A percentile compares a stretch with the other conserved stretches of the same genome.
These are phyloP conservation scores for Zygosaccharomyces sapae DNA, from an alignment of 1,139 yeast genomes.

Conservation along the genomic window DNA sequence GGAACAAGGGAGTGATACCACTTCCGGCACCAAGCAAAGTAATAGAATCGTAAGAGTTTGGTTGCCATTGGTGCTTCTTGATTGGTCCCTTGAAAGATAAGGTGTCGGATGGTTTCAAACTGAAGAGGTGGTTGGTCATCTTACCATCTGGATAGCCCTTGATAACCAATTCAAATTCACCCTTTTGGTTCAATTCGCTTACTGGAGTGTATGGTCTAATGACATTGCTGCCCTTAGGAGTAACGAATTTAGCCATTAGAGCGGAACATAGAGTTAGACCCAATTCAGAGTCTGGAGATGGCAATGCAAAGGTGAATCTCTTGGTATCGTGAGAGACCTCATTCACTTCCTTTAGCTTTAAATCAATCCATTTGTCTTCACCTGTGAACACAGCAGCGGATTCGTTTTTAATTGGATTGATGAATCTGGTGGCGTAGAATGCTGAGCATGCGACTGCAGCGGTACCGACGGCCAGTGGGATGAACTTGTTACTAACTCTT, in stretches of 20 bases:
- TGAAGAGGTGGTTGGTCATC: slow-evolving; percentile 71
- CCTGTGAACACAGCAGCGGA: slow-evolving; percentile 58
- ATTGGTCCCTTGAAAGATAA: slow-evolving; percentile 93
- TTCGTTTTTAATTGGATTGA: slow-evolving; percentile 40
- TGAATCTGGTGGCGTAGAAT: slow-evolving; percentile 37
- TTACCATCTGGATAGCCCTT: slow-evolving; percentile 82
- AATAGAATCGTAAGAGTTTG: slow-evolving; percentile 75
- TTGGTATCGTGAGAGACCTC: slow-evolving; percentile 59
- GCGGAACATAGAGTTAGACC: slow-evolving; percentile 84
- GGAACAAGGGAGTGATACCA: slow-evolving; percentile 94
- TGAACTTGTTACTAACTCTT: slow-evolving; percentile 22
- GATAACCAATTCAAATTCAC: slow-evolving; percentile 73
- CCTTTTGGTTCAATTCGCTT: slow-evolving; percentile 63
- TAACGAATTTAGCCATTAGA: slow-evolving; percentile 73
- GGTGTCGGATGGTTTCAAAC: slow-evolving; percentile 72
- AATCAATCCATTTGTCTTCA: slow-evolving; percentile 75
- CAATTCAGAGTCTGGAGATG: slow-evolving; percentile 59
- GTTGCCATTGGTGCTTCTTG: slow-evolving; percentile 86
- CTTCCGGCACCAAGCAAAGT: slow-evolving; percentile 93
- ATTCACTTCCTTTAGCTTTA: slow-evolving; percentile 53
- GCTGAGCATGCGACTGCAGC: slow-evolving; percentile 51
- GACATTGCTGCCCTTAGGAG: slow-evolving; percentile 81
- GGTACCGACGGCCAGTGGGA: slow-evolving; percentile 46
- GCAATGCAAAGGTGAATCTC: slow-evolving; percentile 68
- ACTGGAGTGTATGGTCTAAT: slow-evolving; percentile 97